These are phyloP conservation scores for Kwoniella dendrophila DNA, from an alignment of 768 basidiomycete genomes.

Conservation along the genomic window DNA sequence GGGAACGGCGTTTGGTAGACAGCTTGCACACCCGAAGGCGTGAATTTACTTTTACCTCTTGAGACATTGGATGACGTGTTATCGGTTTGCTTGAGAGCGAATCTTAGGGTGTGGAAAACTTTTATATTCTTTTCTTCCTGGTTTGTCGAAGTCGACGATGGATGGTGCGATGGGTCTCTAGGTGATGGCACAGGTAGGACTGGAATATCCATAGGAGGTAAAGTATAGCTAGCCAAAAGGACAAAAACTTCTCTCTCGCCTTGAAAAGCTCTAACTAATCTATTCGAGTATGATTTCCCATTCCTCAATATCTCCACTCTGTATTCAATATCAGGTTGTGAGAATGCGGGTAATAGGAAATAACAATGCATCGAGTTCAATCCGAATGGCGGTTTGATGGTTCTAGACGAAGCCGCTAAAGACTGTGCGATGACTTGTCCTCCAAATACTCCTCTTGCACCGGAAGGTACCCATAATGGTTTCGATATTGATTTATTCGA, in stretches of 20 bases:
- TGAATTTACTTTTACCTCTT: constrained; percentile 9
- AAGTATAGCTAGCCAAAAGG: constrained; percentile 49
- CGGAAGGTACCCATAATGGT: constrained; percentile 44
- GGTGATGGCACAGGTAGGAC: constrained; percentile 5
- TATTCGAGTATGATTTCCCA: constrained; percentile 45
- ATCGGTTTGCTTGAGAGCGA: constrained; percentile 13
- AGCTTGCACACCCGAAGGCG: constrained; percentile 15
- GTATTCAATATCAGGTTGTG: constrained; percentile 44
- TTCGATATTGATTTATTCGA: constrained; percentile 29
- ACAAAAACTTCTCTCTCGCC: constrained; percentile 47
- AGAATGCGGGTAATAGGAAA: constrained; percentile 48
- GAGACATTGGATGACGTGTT: background rate
- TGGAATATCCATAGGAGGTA: constrained; percentile 26
- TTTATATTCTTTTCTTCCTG: constrained; percentile 5
- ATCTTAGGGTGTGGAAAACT: constrained; percentile 35
- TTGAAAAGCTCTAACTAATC: constrained; percentile 53
- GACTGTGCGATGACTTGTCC: constrained; percentile 56
- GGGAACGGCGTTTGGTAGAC: constrained; percentile 34
- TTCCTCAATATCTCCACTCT: constrained; percentile 50
- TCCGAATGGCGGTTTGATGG: constrained; percentile 33
- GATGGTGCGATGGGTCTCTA: background rate
- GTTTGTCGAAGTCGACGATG: background rate
- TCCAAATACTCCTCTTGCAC: constrained; percentile 54
- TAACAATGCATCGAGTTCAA: constrained; percentile 53
- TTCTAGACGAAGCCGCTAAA: constrained; percentile 44